These are phyloP conservation scores for Cairneyella variabilis DNA, from an alignment of 495 filamentous ascomycete genomes.

Conservation along the genomic window DNA sequence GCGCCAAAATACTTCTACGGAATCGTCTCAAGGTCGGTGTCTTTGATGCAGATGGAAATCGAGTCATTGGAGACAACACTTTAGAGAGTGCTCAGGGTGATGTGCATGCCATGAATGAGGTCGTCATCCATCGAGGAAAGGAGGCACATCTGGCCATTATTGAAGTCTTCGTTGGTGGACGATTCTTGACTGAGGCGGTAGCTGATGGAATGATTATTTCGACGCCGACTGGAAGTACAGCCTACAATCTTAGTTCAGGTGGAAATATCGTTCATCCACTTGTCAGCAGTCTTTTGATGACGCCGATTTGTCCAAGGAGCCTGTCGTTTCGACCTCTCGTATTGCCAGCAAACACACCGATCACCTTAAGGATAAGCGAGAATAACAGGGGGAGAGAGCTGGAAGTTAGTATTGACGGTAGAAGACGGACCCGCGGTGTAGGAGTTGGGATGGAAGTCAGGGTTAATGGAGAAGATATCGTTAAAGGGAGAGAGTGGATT, in stretches of 20 bases:
- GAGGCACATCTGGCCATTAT: slow-evolving; percentile 88
- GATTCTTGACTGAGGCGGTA: slow-evolving; percentile 86
- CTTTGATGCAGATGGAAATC: slow-evolving; percentile 57
- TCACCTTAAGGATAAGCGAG: slow-evolving; percentile 76
- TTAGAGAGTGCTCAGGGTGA: slow-evolving; percentile 33
- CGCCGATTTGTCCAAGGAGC: slow-evolving; percentile 89
- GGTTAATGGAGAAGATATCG: slow-evolving; percentile 76
- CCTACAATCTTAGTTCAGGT: slow-evolving; percentile 86
- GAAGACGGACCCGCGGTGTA: slow-evolving; percentile 64
- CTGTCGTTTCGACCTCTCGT: slow-evolving; percentile 90
- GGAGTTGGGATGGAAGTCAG: slow-evolving; percentile 82
- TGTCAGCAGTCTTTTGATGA: slow-evolving; percentile 81
- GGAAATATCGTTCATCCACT: slow-evolving; percentile 95
- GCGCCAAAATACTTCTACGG: slow-evolving; percentile 76
- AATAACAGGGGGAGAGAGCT: slow-evolving; percentile 80
- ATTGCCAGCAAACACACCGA: slow-evolving; percentile 77
- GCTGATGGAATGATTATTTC: slow-evolving; percentile 93
- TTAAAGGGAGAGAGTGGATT: slow-evolving; percentile 46
- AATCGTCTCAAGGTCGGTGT: slow-evolving; percentile 82
- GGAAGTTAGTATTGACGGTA: slow-evolving; percentile 86
- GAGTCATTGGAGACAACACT: slow-evolving; percentile 34
- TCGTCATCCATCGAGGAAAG: slow-evolving; percentile 86
- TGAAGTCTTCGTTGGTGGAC: slow-evolving; percentile 78
- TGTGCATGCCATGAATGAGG: slow-evolving; percentile 91
- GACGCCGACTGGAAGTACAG: slow-evolving; percentile 91